phyloP scores from a whole-genome alignment of 2,329 filamentous ascomycete species.

The Diaporthe longicolla region DNA sequence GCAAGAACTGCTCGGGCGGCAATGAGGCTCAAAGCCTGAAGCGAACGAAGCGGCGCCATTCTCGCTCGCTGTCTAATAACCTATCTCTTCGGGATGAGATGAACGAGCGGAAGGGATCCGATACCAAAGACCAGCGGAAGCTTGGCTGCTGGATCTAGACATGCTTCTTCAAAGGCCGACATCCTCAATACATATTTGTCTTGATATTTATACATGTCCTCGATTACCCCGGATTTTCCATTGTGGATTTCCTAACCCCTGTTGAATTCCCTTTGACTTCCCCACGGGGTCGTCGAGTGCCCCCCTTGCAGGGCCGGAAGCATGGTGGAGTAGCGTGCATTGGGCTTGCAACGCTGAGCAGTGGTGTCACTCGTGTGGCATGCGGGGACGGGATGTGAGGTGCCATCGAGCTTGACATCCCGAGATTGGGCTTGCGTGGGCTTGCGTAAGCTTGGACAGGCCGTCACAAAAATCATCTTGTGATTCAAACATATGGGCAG shows the following conservation, averaged over 20 bases:
- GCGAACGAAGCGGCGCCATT: not conserved
- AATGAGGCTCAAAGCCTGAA: not conserved
- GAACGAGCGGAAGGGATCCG: conserved; percentile 9
- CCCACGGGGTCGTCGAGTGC: conserved; percentile 1
- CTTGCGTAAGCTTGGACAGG: conserved; percentile 13
- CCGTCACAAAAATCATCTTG: not conserved
- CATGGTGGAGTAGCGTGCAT: conserved; percentile 1
- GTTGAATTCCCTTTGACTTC: not conserved
- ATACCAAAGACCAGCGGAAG: not conserved
- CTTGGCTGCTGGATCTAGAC: not conserved
- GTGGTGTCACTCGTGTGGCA: not conserved
- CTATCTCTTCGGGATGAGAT: not conserved
- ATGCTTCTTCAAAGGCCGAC: not conserved
- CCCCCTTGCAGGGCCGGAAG: conserved; percentile 17
- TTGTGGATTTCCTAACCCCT: not conserved
- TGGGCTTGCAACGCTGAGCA: conserved; percentile 1
- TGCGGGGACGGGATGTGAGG: conserved; percentile 20
- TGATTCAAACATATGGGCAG: not conserved
- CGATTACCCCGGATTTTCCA: not conserved
- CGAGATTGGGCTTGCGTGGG: conserved; percentile 20
- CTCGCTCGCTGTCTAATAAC: conserved; percentile 12
- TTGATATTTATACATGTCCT: not conserved
- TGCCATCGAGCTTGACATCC: conserved; percentile 13
- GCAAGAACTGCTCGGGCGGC: conserved; percentile 3
- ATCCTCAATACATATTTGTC: not conserved